Evolutionary conservation across 2,329 filamentous ascomycete genomes (phyloP), one percentile per base, ranked within the genome.

Genomic region (Aspergillus arachidicola): DNA sequence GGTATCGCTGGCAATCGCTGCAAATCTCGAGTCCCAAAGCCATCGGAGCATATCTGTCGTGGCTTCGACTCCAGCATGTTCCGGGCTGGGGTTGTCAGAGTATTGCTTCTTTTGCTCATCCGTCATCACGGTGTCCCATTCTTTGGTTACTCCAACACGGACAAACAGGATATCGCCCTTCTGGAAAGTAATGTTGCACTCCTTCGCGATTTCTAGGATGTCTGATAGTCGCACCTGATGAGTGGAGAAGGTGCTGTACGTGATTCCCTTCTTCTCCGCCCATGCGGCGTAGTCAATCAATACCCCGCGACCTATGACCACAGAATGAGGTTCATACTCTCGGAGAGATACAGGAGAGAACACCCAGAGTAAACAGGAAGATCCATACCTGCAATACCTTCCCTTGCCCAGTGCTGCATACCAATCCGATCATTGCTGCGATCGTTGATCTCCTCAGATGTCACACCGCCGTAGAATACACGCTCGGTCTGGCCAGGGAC

Each of bases 1-100:
- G 23, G 83, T 81, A 64, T 89, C 86, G 14, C 86, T 84, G 0
- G 83, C 86, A 3, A 87, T 82, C 3, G 86, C 86, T 0, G 85
- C 78, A 69, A 89, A 88, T 19, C 81, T 77, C 28, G 81, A 79
- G 58, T 88, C 81, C 85, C 86, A 88, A 16, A 88, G 75, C 85
- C 86, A 89, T 48, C 81, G 78, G 10, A 87, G 78, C 23, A 83
- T 80, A 12, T 81, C 82, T 7, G 80, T 77, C 1, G 80, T 82
- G 0, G 82, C 82, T 55, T 85, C 80, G 1, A 87, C 78, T 0
- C 84, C 85, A 41, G 82, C 75, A 1, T 77, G 80, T 61, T 80
- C 78, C 2, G 79, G 79, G 21, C 75, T 76, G 1, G 77, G 73
- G 59, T 82, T 71, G 21, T 75, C 60, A 10, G 72, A 69, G 57